Evolutionary conservation across 805 yeast species (phyloP).

Genomic region (Teunomyces stri): DNA sequence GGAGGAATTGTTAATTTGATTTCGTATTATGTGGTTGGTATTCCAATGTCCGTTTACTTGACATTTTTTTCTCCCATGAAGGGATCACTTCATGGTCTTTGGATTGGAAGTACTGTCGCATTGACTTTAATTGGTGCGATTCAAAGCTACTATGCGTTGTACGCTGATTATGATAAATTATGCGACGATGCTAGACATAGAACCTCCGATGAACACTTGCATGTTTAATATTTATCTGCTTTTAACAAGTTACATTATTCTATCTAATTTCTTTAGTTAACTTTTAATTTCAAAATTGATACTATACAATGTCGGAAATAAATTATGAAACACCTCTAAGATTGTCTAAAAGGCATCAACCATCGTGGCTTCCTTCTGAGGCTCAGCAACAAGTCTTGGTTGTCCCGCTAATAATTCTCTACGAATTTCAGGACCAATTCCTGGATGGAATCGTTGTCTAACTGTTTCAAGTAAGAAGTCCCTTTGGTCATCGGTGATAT

Average conservation of each 20-base stretch:
- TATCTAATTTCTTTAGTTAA: background rate
- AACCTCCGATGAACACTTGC: conserved; percentile 19
- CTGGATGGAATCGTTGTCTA: conserved; percentile 83
- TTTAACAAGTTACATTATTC: background rate
- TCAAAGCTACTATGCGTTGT: conserved; percentile 38
- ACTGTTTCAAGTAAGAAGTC: conserved; percentile 89
- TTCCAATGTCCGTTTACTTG: conserved; percentile 56
- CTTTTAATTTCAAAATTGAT: conserved; percentile 8
- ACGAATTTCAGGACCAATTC: conserved; percentile 90
- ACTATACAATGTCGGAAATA: conserved; percentile 5
- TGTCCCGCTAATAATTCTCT: conserved; percentile 88
- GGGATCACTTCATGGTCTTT: conserved; percentile 56
- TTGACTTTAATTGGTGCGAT: conserved; percentile 46
- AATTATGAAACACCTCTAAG: background rate
- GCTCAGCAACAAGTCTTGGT: conserved; percentile 48
- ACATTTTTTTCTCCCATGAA: conserved; percentile 48
- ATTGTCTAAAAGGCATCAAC: conserved; percentile 31
- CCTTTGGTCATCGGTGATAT: conserved; percentile 97
- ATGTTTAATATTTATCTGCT: background rate
- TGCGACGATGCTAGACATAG: conserved; percentile 40
- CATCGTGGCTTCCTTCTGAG: conserved; percentile 34
- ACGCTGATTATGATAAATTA: conserved; percentile 35
- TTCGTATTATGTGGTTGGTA: conserved; percentile 59
- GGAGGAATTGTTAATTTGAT: conserved; percentile 59
- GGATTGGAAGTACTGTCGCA: conserved; percentile 56